These are phyloP conservation scores for Wakefieldia striispora DNA, from an alignment of 768 basidiomycete species.

Conservation along the genomic window DNA sequence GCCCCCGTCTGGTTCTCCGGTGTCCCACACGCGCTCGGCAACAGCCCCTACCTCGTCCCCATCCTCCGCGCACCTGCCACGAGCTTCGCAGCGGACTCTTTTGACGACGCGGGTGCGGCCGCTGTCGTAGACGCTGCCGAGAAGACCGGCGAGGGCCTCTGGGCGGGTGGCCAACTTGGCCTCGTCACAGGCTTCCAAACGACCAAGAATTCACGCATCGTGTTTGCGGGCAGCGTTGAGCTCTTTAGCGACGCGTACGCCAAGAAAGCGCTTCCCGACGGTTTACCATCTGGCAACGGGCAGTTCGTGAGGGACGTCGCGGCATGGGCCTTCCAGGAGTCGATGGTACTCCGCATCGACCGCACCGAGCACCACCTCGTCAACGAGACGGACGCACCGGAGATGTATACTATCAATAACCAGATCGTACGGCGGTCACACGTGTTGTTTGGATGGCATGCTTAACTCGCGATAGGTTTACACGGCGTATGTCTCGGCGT, in stretches of 20 bases:
- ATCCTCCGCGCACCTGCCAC: conserved; percentile 75
- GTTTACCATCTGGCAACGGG: conserved; percentile 68
- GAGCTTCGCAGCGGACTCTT: conserved; percentile 73
- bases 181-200: conserved; percentile 92
- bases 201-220: conserved; percentile 67
- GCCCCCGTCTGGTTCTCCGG: conserved; percentile 78
- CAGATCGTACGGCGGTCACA: conserved; percentile 53
- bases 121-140: conserved; percentile 68
- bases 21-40: conserved; percentile 58
- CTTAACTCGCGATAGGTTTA: conserved; percentile 55
- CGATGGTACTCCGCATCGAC: conserved; percentile 76
- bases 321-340: conserved; percentile 91
- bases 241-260: conserved; percentile 77
- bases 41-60: conserved; percentile 78
- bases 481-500: conserved; percentile 69
- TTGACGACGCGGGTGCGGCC: conserved; percentile 54
- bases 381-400: conserved; percentile 58
- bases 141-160: conserved; percentile 73
- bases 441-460: background rate
- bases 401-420: conserved; percentile 85
- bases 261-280: conserved; percentile 58
- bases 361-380: conserved; percentile 68
- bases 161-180: conserved; percentile 75
- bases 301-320: conserved; percentile 73
- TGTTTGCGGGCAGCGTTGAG: conserved; percentile 80